phyloP scores from a whole-genome alignment of 768 basidiomycete species.

The Podaxis sp. region DNA sequence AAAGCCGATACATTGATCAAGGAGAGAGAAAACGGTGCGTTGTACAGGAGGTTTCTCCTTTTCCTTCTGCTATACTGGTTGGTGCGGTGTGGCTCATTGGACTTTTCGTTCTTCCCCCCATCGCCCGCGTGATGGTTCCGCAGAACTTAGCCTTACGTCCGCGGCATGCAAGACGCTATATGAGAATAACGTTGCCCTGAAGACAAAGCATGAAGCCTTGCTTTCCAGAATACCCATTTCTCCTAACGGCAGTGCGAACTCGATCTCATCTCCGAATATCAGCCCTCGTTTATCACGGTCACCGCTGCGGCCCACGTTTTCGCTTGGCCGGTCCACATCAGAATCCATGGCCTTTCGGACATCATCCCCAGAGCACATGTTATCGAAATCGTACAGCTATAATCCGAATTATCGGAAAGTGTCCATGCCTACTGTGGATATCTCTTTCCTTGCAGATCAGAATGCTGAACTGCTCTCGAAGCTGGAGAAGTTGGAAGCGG shows the following conservation, averaged over 20 bases:
- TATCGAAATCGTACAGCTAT: constrained; percentile 21
- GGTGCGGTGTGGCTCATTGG: not conserved
- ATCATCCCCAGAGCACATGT: constrained; percentile 2
- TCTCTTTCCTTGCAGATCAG: constrained; percentile 75
- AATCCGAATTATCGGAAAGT: constrained; percentile 42
- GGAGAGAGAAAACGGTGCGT: constrained; percentile 72
- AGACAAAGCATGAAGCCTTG: constrained; percentile 70
- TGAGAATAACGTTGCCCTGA: constrained; percentile 66
- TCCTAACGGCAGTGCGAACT: constrained; percentile 21
- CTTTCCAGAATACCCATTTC: constrained; percentile 61
- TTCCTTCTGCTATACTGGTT: constrained; percentile 9
- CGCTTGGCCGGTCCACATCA: constrained; percentile 15
- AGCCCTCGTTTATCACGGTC: constrained; percentile 22
- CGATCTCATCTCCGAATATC: constrained; percentile 37
- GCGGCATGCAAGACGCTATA: constrained; percentile 69
- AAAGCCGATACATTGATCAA: constrained; percentile 77
- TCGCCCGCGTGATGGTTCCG: not conserved
- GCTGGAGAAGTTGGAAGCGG: constrained; percentile 72
- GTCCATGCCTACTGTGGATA: constrained; percentile 66
- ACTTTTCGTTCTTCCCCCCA: not conserved
- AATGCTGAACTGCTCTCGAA: constrained; percentile 79
- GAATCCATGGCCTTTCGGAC: constrained; percentile 15
- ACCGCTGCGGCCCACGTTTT: not conserved
- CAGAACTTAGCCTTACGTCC: constrained; percentile 70
- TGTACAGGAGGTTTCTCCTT: not conserved